Evolutionary conservation across 2,329 filamentous ascomycete species (phyloP), one percentile per base, ranked within the genome.

Genomic region (Fusarium subtropicale): DNA sequence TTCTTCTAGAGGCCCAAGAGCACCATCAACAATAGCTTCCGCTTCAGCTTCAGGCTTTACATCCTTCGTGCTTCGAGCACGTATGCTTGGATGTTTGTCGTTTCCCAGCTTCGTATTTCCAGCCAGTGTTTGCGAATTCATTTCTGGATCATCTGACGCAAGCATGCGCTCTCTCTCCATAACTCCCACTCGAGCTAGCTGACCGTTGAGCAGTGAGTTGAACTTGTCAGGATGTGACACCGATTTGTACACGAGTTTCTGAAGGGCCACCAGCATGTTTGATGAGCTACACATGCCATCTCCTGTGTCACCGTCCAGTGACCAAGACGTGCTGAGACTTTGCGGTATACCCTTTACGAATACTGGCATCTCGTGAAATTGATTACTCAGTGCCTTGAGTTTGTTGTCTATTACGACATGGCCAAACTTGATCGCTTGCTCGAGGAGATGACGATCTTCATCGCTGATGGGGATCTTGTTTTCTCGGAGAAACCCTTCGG

Each of bases 291-390:
- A 85, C 24, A 85, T 78, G 1, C 76, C 75, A 22, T 91, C 84
- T 56, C 85, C 84, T 12, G 84, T 72, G 10, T 82, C 73, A 1
- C 80, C 78, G 64, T 88, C 84, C 31, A 97, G 85, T 1, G 92
- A 88, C 91, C 94, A 97, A 5, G 86, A 83, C 18, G 81, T 77
- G 4, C 86, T 86, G 5, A 86, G 85, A 1, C 85, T 83, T 13
- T 83, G 82, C 0, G 93, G 91, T 75, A 95, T 93, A 20, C 87
- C 80, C 4, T 87, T 76, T 4, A 97, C 80, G 60, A 90, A 91
- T 13, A 97, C 78, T 0, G 93, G 93, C 60, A 97, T 85, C 75
- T 97, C 92, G 71, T 95, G 92, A 24, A 88, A 89, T 28, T 82
- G 79, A 60, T 90, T 91, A 72, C 93, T 89, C 0, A 88, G 83